A percentile compares a stretch with the other conserved stretches of the same genome.
phyloP scores from a whole-genome alignment of 495 filamentous ascomycete genomes.

The Penicillium ochrochloron region DNA sequence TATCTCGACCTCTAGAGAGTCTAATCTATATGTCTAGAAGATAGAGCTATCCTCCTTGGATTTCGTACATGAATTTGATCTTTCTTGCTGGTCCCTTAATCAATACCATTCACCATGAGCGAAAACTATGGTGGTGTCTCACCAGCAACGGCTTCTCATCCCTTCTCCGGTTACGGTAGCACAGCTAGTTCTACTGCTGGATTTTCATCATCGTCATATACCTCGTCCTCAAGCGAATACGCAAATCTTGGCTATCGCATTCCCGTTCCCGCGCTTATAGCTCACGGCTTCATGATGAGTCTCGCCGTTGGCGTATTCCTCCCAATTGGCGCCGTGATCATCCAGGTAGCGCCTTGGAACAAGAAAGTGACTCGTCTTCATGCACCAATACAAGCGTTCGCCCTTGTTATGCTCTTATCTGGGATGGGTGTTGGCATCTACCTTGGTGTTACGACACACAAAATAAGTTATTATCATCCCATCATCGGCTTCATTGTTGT shows the following conservation, averaged over 20 bases:
- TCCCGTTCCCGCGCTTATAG: neutral
- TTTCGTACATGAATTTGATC: neutral
- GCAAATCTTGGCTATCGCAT: neutral
- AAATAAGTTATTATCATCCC: constrained; percentile 1
- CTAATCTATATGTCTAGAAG: neutral
- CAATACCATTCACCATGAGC: neutral
- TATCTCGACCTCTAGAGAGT: neutral
- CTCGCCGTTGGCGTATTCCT: neutral
- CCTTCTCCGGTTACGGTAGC: neutral
- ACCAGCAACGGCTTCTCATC: neutral
- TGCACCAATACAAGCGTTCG: neutral
- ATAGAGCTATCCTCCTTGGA: neutral
- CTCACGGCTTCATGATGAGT: neutral
- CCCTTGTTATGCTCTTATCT: neutral
- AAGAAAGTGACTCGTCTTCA: neutral
- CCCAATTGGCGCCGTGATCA: neutral
- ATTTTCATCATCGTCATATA: neutral
- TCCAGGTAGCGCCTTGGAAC: neutral
- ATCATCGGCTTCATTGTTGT: constrained; percentile 1
- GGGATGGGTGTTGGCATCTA: neutral
- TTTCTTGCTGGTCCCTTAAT: neutral
- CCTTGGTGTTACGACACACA: neutral
- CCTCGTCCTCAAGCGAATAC: neutral
- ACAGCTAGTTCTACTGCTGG: too few relatives aligned
- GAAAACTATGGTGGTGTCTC: neutral